Percentiles rank a stretch among this genome's conserved stretches.
Evolutionary conservation across 129 eudicot species (phyloP).

Genomic region (Silybum marianum): DNA sequence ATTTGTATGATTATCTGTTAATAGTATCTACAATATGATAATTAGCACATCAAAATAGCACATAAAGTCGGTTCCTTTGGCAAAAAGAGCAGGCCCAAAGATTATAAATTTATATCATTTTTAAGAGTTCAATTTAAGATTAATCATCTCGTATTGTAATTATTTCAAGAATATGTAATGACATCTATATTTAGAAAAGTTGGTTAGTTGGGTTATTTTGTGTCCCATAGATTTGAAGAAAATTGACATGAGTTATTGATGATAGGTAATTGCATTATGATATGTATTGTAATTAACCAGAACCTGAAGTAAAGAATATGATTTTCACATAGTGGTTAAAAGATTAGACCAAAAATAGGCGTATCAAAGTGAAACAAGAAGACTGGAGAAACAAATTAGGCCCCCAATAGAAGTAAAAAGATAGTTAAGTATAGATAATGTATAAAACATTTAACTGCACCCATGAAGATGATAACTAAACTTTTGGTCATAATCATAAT

Average conservation of each 20-base stretch:
- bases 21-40: slow-evolving; percentile 5
- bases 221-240: not conserved
- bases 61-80: not conserved
- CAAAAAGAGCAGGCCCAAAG: not conserved
- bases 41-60: not conserved
- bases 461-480: not conserved
- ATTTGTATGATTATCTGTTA: not conserved
- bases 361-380: not conserved
- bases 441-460: not conserved
- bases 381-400: not conserved
- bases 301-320: not conserved
- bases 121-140: not conserved
- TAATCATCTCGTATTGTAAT: not conserved
- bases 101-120: not conserved
- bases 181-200: not conserved
- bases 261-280: not conserved
- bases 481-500: not conserved
- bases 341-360: not conserved
- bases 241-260: not conserved
- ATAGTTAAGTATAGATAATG: not conserved
- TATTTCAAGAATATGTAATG: not conserved
- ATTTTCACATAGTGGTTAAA: not conserved
- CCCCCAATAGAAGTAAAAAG: not conserved
- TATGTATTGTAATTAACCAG: not conserved
- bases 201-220: not conserved